Evolutionary conservation across 1,139 yeast genomes (phyloP), one percentile per base, ranked within the genome.

Genomic region (Nakaseomyces delphensis): DNA sequence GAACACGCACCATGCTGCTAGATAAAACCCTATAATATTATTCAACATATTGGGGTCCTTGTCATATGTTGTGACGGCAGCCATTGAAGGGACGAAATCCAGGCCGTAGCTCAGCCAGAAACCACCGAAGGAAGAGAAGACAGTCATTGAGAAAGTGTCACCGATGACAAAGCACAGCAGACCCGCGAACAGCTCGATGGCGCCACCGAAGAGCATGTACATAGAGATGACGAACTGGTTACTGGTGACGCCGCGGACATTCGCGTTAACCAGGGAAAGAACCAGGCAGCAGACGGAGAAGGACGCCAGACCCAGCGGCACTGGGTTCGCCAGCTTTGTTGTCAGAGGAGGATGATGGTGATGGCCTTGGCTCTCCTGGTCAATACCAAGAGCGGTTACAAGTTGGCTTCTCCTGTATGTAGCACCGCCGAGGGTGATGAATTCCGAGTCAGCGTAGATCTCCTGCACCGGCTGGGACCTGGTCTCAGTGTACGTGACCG

Each of bases 71-170:
- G 69, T 64, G 2, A 65, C 59, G 42, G 78, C 71, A 14, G 77
- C 79, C 60, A 81, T 80, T 38, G 70, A 68, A 41, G 76, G 73
- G 43, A 74, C 64, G 44, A 75, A 60, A 36, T 80, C 70, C 36
- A 80, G 74, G 21, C 81, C 79, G 57, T 73, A 80, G 18, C 80
- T 66, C 44, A 81, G 65, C 85, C 89, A 83, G 63, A 81, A 83
- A 8, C 83, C 85, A 42, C 89, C 89, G 57, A 79, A 83, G 44
- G 82, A 75, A 41, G 78, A 67, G 57, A 83, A 74, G 8, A 79
- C 82, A 29, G 79, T 74, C 54, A 73, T 74, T 38, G 80, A 81
- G 62, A 76, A 79, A 8, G 83, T 74, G 61, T 81, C 81, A 47
- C 83, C 83, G 41, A 74, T 67, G 39, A 74, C 69, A 48, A 79